Evolutionary conservation across 352 stramenopile species (phyloP).

Genomic region (Phytophthora kernoviae): DNA sequence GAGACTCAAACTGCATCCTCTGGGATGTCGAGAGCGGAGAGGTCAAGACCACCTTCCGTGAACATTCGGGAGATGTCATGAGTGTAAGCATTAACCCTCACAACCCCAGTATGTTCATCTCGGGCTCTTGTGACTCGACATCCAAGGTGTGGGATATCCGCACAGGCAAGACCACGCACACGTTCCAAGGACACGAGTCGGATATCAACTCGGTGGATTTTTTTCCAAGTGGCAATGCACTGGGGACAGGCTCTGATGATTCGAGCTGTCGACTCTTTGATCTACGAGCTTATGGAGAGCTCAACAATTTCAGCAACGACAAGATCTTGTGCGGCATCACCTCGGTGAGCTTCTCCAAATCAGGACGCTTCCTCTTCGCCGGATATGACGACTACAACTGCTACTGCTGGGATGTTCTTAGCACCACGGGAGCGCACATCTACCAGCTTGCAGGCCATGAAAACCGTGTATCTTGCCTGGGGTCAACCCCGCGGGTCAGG

Average conservation of each 20-base stretch:
- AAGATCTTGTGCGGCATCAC: constrained; percentile 98
- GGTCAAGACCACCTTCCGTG: constrained; percentile 95
- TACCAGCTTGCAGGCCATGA: constrained; percentile 96
- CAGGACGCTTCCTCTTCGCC: constrained; percentile 96
- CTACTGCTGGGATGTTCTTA: constrained; percentile 97
- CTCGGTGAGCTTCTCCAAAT: constrained; percentile 96
- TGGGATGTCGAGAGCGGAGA: constrained; percentile 97
- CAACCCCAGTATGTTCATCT: constrained; percentile 97
- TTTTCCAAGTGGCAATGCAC: constrained; percentile 95
- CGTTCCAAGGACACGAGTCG: constrained; percentile 97
- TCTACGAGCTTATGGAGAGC: constrained; percentile 94
- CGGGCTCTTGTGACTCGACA: constrained; percentile 96
- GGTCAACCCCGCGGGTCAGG: constrained; percentile 95
- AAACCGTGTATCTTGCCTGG: constrained; percentile 97
- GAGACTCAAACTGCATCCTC: constrained; percentile 98
- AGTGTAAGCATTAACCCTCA: constrained; percentile 95
- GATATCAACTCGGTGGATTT: constrained; percentile 99
- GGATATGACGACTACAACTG: constrained; percentile 99
- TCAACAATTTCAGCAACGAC: constrained; percentile 98
- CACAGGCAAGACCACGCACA: constrained; percentile 95
- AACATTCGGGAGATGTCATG: constrained; percentile 98
- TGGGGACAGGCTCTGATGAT: constrained; percentile 97
- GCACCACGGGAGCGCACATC: constrained; percentile 85
- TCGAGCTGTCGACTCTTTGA: constrained; percentile 98
- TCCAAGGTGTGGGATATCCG: constrained; percentile 99